phyloP scores from a whole-genome alignment of 2,329 filamentous ascomycete species.

The Claviceps maximensis region DNA sequence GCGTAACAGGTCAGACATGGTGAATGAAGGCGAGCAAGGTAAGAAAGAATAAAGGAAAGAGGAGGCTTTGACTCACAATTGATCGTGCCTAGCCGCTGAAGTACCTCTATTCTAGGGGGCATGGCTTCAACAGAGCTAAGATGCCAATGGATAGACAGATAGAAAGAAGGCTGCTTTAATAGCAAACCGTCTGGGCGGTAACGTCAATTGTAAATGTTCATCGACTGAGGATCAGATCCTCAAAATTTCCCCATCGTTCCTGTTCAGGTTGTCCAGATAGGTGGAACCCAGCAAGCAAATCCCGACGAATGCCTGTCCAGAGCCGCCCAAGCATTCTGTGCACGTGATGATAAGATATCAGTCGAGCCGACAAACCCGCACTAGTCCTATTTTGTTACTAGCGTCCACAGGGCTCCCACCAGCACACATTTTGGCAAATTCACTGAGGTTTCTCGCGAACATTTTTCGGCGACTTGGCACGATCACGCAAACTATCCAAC shows the following conservation, averaged over 20 bases:
- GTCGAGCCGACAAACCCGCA: background rate
- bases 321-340: conserved; percentile 10
- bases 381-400: conserved; percentile 16
- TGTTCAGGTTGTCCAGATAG: background rate
- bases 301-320: background rate
- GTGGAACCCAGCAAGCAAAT: background rate
- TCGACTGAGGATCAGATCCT: conserved; percentile 5
- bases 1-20: background rate
- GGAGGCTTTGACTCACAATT: conserved; percentile 36
- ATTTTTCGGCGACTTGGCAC: conserved; percentile 22
- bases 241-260: conserved; percentile 21
- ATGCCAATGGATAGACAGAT: background rate
- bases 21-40: no score
- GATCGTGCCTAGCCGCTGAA: conserved; percentile 45
- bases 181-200: background rate
- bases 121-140: conserved; percentile 29
- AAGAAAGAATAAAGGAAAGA: background rate
- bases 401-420: conserved; percentile 21
- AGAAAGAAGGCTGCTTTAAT: background rate
- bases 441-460: conserved; percentile 25
- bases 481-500: conserved; percentile 10
- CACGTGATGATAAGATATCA: conserved; percentile 19
- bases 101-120: conserved; percentile 52
- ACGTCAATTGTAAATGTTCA: background rate
- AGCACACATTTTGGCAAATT: conserved; percentile 28